These are phyloP conservation scores for Lignosus rhinocerotis DNA, from an alignment of 1,284 basidiomycete species.

Conservation along the genomic window DNA sequence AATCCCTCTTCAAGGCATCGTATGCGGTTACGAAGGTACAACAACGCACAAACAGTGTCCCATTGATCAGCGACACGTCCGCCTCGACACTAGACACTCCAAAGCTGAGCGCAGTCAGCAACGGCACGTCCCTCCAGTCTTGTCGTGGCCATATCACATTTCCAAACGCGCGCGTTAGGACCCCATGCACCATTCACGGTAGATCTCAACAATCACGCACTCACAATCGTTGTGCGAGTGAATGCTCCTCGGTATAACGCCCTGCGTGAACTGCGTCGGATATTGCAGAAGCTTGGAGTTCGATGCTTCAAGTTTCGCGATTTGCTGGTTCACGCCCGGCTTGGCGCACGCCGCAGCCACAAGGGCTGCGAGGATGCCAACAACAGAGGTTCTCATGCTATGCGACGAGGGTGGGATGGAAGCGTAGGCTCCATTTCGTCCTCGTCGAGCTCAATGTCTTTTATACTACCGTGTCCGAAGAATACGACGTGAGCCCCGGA, in stretches of 20 bases:
- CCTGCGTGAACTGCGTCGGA: slow-evolving; percentile 52
- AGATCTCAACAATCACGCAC: slow-evolving; percentile 11
- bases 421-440: neutral
- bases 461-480: neutral
- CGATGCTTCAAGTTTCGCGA: slow-evolving; percentile 39
- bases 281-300: slow-evolving; percentile 47
- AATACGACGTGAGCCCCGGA: neutral
- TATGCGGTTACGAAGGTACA: neutral
- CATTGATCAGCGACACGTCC: slow-evolving; percentile 51
- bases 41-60: slow-evolving; percentile 45
- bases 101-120: slow-evolving; percentile 49
- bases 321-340: slow-evolving; percentile 39
- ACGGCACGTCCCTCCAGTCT: slow-evolving; percentile 58
- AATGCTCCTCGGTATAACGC: slow-evolving; percentile 50
- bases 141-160: neutral
- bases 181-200: no score
- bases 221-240: slow-evolving; percentile 60
- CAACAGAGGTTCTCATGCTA: slow-evolving; percentile 3
- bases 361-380: slow-evolving; percentile 1
- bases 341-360: slow-evolving; percentile 16
- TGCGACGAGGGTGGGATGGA: no score
- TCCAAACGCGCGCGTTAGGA: neutral
- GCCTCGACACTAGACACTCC: slow-evolving; percentile 58
- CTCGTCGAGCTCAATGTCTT: neutral
- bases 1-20: neutral